Evolutionary conservation across 106 monocot genomes (phyloP), one percentile per base, ranked within the genome.

Genomic region (Alisma plantagoaquatica): DNA sequence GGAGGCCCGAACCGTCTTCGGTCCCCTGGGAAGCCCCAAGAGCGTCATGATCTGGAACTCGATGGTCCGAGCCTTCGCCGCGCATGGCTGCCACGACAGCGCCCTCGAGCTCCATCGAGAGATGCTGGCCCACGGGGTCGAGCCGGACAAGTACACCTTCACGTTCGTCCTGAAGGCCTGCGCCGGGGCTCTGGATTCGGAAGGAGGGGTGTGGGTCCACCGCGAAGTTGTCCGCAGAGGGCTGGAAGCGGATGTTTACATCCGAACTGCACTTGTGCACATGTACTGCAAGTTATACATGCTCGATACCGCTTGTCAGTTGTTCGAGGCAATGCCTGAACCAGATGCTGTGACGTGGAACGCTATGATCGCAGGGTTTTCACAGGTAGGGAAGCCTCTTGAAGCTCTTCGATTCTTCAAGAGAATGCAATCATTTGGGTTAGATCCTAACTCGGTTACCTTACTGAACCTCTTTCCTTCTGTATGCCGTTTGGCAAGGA

Each of bases 391-490:
- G 0, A 27, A 51, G 10, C 48, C 75, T 9, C 15, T 14, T n/a
- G 70, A 59, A 49, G 78, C 82, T 42, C 18, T 89, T 33, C 31
- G 10, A 1, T 43, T 79, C 17, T 70, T 79, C 31, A 46, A 54
- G 32, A 64, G 44, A 70, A 83, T 83, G 82, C 41, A 43, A 11
- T 54, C 14, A 18, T 3, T 7, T 1, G 63, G 67, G 2, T 42
- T 70, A 29, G 49, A 17, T 21, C 78, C 73, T 21, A 73, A 73
- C 56, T 65, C 63, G 4, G 75, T 87, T 11, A 78, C 78, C 2
- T 4, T 82, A n/a, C 51, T 87, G 43, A 82, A 75, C 63, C 54
- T 87, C 63, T 75, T 87, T 56, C 87, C 78, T 0, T 68, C 87
- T 0, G 30, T 87, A 0, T 78, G 82, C 54, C 51, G 54, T 25